Evolutionary conservation across 148 eudicot species (phyloP).

Genomic region (Rhododendron ferrugineum): DNA sequence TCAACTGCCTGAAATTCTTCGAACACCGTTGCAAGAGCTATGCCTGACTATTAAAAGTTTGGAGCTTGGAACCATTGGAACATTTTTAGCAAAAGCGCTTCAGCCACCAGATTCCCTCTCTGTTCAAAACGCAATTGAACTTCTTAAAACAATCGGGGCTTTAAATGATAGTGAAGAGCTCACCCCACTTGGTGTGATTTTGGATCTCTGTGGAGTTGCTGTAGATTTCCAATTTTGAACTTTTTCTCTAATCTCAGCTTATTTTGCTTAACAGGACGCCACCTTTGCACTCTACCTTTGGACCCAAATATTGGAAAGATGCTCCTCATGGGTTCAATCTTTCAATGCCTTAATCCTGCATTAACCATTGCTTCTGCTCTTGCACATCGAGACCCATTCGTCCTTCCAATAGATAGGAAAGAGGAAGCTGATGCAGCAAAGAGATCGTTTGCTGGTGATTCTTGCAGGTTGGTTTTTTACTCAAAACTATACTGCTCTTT

Average conservation of each 20-base stretch:
- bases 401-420: slow-evolving; percentile 82
- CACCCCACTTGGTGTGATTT: slow-evolving; percentile 73
- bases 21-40: slow-evolving; percentile 92
- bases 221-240: background rate
- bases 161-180: slow-evolving; percentile 87
- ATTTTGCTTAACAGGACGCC: slow-evolving; percentile 52
- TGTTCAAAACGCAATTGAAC: slow-evolving; percentile 92
- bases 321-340: slow-evolving; percentile 96
- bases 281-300: slow-evolving; percentile 77
- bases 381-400: slow-evolving; percentile 90
- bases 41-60: slow-evolving; percentile 85
- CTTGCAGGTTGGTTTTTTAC: slow-evolving; percentile 60
- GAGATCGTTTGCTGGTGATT: slow-evolving; percentile 94
- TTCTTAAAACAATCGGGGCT: slow-evolving; percentile 91
- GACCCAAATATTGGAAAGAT: slow-evolving; percentile 97
- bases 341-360: slow-evolving; percentile 90
- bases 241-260: slow-evolving; percentile 2
- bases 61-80: slow-evolving; percentile 73
- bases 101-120: slow-evolving; percentile 96
- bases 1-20: slow-evolving; percentile 95
- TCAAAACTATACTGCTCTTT: background rate
- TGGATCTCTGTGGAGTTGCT: background rate
- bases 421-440: slow-evolving; percentile 97
- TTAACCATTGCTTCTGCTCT: slow-evolving; percentile 92
- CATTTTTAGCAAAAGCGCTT: slow-evolving; percentile 85